These are phyloP conservation scores for Aquilaria malaccensis DNA, from an alignment of 345 rosid genomes.

Conservation along the genomic window DNA sequence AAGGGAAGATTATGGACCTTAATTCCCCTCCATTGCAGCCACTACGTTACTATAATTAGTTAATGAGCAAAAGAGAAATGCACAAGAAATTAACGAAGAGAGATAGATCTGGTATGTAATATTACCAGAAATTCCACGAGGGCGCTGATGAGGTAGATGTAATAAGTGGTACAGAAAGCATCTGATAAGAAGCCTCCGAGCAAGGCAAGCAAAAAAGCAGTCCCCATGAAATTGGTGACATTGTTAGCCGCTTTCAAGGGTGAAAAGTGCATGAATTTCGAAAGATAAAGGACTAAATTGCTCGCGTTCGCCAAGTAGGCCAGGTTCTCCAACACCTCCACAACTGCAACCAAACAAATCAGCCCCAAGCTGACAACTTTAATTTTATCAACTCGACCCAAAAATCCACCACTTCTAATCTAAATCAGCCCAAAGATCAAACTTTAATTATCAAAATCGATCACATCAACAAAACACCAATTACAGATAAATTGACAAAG, in stretches of 20 bases:
- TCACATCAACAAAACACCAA: background rate
- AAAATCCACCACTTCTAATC: conserved; percentile 6
- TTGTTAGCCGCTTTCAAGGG: conserved; percentile 62
- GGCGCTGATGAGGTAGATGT: conserved; percentile 61
- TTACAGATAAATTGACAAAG: background rate
- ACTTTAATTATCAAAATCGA: background rate
- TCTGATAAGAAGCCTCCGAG: conserved; percentile 84
- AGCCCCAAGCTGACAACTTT: background rate
- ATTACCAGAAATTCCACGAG: conserved; percentile 56
- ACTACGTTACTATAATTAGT: no score
- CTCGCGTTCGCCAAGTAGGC: conserved; percentile 78
- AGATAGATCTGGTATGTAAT: background rate
- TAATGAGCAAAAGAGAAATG: no score
- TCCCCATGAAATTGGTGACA: conserved; percentile 86
- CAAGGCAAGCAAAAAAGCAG: conserved; percentile 73
- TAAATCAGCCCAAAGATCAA: background rate
- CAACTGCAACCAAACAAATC: conserved; percentile 29
- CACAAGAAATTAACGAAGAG: background rate
- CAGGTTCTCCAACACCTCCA: conserved; percentile 87
- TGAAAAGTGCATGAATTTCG: conserved; percentile 61
- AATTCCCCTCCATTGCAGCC: no score
- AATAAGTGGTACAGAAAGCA: conserved; percentile 56
- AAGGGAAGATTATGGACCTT: no score
- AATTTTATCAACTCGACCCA: background rate
- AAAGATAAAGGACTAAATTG: conserved; percentile 61